These are phyloP conservation scores for Cudoniella acicularis DNA, from an alignment of 495 filamentous ascomycete species.

Conservation along the genomic window DNA sequence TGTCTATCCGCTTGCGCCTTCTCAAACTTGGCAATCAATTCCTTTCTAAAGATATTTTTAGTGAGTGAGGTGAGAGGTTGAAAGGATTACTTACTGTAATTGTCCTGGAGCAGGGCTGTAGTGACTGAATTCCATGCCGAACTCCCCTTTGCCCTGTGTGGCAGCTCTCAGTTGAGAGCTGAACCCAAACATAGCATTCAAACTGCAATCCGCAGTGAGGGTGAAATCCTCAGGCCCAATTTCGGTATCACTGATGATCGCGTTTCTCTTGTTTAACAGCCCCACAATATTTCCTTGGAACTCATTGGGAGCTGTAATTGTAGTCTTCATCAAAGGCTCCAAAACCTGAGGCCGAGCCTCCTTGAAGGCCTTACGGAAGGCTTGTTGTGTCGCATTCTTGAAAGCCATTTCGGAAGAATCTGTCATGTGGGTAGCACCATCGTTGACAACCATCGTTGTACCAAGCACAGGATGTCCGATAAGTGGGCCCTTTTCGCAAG, in stretches of 20 bases:
- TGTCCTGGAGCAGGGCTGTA: conserved; percentile 85
- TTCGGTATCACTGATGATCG: conserved; percentile 93
- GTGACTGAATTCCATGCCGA: conserved; percentile 97
- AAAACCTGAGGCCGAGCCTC: conserved; percentile 75
- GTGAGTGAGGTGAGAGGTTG: conserved; percentile 17
- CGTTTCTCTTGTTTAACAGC: conserved; percentile 93
- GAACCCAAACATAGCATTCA: conserved; percentile 98
- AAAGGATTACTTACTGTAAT: conserved; percentile 61
- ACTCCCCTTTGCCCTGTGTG: conserved; percentile 98
- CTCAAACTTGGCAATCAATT: conserved; percentile 81
- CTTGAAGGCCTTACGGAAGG: conserved; percentile 91
- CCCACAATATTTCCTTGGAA: conserved; percentile 97
- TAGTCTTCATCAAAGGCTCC: conserved; percentile 97
- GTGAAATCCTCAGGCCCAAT: conserved; percentile 94
- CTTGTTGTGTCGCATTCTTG: conserved; percentile 92
- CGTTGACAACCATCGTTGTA: conserved; percentile 85
- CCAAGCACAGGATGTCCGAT: conserved; percentile 94
- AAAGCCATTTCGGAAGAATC: conserved; percentile 99
- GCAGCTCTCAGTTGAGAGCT: conserved; percentile 82
- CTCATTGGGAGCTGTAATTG: conserved; percentile 90
- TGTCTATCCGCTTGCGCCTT: conserved; percentile 55
- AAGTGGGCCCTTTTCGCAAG: conserved; percentile 84
- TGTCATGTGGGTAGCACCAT: conserved; percentile 96
- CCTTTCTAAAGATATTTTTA: conserved; percentile 46
- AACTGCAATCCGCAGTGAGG: conserved; percentile 84